These are phyloP conservation scores for Diplodia mutila DNA, from an alignment of 2,329 filamentous ascomycete genomes.

Conservation along the genomic window DNA sequence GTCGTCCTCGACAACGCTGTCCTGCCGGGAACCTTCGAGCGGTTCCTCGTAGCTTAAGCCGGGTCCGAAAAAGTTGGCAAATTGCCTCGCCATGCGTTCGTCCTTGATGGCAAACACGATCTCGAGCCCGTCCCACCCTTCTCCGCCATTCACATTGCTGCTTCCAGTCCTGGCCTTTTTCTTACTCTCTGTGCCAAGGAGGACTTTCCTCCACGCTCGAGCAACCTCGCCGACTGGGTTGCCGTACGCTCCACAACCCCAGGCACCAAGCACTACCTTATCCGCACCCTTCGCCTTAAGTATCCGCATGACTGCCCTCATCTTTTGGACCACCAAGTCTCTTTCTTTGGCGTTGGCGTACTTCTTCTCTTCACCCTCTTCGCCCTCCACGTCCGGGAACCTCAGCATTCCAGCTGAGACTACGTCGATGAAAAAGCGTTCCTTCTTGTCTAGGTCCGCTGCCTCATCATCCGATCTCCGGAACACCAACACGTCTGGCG, in stretches of 20 bases:
- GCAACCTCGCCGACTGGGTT: conserved; percentile 65
- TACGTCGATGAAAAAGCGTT: conserved; percentile 63
- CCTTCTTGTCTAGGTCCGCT: conserved; percentile 47
- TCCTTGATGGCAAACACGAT: conserved; percentile 64
- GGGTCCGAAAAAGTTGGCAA: conserved; percentile 54
- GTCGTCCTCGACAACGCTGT: conserved; percentile 40
- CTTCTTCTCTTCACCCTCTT: conserved; percentile 36
- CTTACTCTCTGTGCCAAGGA: conserved; percentile 37
- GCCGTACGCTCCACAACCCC: conserved; percentile 67
- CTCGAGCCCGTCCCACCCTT: conserved; percentile 53
- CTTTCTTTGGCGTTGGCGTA: conserved; percentile 56
- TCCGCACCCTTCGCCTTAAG: conserved; percentile 50
- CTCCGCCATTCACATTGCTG: conserved; percentile 27
- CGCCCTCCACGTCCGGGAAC: conserved; percentile 56
- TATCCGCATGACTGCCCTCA: conserved; percentile 61
- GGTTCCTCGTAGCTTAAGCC: conserved; percentile 43
- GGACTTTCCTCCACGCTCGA: conserved; percentile 55
- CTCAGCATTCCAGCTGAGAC: conserved; percentile 63
- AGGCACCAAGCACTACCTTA: conserved; percentile 63
- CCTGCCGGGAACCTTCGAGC: conserved; percentile 45
- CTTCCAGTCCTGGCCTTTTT: conserved; percentile 29
- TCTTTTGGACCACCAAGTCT: conserved; percentile 58
- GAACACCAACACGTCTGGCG: conserved; percentile 64
- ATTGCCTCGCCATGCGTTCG: conserved; percentile 55
- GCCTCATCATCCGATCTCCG: conserved; percentile 46